Evolutionary conservation across 176 grass and related monocot genomes (phyloP), one percentile per base, ranked within the genome.

Genomic region (Avena atlantica): DNA sequence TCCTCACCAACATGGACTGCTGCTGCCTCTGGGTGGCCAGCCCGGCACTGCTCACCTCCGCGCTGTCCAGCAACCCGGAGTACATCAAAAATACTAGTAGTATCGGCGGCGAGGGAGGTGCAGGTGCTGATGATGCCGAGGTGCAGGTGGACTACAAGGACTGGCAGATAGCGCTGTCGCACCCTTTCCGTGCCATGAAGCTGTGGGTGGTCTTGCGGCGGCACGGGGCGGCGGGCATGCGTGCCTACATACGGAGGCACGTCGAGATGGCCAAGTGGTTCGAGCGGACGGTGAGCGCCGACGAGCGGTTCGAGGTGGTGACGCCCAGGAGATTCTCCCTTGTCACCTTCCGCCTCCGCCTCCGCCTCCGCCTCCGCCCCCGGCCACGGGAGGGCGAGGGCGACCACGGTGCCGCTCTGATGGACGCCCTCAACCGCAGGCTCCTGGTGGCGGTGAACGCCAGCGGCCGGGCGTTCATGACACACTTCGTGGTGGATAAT

Each of bases 221-320:
- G 25, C 90, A 90, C 86, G 88, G 88, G 1, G 29, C 84, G 0
- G 75, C 5, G 16, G 89, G 89, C 31, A 71, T 90, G 2, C 45
- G 73, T 4, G 50, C 79, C 9, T 51, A 78, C 78, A 29, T 93
- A 0, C 63, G 81, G 0, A 57, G 85, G 0, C 80, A 93, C 70
- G 81, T 93, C 63, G 2, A 52, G 1, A 82, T 88, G 47, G 91
- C 88, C 11, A 66, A 90, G 63, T 65, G 84, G 62, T 93, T 93
- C 70, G 88, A 93, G 76, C 69, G 59, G 8, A 27, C 76, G 55
- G 62, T 90, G 4, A 25, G 2, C 5, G 57, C 52, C 14, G 88
- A 90, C 81, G 49, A 20, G 4, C 61, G 88, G 8, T 93, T 93
- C 74, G 88, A 93, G 85, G 91, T 93, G 64, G 86, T 68, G 68